These are phyloP conservation scores for Saksenaea vasiformis DNA, from an alignment of 371 early-diverging fungal species.

Conservation along the genomic window DNA sequence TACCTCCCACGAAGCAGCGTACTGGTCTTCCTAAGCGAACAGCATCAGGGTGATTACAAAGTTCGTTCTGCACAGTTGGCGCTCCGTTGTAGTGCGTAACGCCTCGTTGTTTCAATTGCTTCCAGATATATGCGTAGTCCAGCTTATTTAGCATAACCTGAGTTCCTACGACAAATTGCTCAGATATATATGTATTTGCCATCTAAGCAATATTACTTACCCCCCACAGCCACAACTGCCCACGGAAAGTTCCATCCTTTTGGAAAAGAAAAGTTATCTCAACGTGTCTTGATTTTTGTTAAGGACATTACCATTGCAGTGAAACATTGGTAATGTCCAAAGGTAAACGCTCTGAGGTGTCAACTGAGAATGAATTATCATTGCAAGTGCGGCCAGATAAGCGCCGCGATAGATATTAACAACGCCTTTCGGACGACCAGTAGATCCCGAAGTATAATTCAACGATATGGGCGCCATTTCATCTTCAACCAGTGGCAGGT, in stretches of 20 bases:
- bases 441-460: constrained; percentile 55
- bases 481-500: constrained; percentile 36
- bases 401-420: constrained; percentile 46
- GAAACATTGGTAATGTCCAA: constrained; percentile 56
- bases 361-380: constrained; percentile 42
- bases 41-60: constrained; percentile 46
- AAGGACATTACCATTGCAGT: constrained; percentile 37
- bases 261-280: neutral
- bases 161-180: constrained; percentile 19
- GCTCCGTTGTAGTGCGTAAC: constrained; percentile 58
- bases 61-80: constrained; percentile 57
- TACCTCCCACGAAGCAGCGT: constrained; percentile 42
- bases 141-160: constrained; percentile 50
- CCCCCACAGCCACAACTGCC: constrained; percentile 45
- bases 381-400: constrained; percentile 44
- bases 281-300: neutral
- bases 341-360: constrained; percentile 43
- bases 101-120: constrained; percentile 27
- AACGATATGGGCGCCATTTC: constrained; percentile 47
- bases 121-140: constrained; percentile 53
- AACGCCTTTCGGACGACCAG: constrained; percentile 55
- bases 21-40: constrained; percentile 29
- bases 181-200: neutral
- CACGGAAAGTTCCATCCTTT: constrained; percentile 59
- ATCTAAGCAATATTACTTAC: constrained; percentile 12